phyloP scores from a whole-genome alignment of 140 eudicot species.

The Anethum foeniculum region DNA sequence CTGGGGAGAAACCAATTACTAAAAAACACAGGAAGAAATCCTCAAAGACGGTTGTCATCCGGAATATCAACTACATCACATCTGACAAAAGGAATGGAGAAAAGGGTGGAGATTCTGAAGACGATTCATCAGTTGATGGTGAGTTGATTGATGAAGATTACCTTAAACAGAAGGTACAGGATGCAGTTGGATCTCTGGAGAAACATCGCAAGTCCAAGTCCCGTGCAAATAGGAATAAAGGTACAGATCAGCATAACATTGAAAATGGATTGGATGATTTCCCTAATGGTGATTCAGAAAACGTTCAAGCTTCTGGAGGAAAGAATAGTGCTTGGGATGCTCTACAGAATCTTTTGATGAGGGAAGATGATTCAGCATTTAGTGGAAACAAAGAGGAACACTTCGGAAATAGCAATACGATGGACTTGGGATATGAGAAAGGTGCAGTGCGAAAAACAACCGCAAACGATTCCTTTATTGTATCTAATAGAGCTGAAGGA shows the following conservation, averaged over 20 bases:
- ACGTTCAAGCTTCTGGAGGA: conserved; percentile 18
- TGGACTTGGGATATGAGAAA: conserved; percentile 47
- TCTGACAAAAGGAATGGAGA: conserved; percentile 58
- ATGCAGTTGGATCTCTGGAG: conserved; percentile 60
- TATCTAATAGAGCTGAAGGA: conserved; percentile 39
- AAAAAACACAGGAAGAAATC: conserved; percentile 65
- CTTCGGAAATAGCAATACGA: conserved; percentile 7
- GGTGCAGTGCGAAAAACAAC: conserved; percentile 24
- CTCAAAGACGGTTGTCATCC: conserved; percentile 88
- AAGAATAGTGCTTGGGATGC: conserved; percentile 61
- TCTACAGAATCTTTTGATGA: conserved; percentile 72
- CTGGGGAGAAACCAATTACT: conserved; percentile 19
- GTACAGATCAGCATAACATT: conserved; percentile 5
- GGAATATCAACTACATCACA: conserved; percentile 85
- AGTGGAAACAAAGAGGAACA: conserved; percentile 13
- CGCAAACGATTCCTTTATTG: conserved; percentile 45
- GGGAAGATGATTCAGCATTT: conserved; percentile 37
- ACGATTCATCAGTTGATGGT: conserved; percentile 43
- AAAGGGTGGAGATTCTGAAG: conserved; percentile 39
- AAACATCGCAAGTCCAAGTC: conserved; percentile 49
- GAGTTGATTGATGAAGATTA: conserved; percentile 42
- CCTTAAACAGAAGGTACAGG: conserved; percentile 45
- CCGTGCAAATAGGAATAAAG: conserved; percentile 46
- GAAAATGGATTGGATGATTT: not conserved
- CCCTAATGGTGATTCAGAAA: conserved; percentile 2